These are phyloP conservation scores for Epichloe elymi DNA, from an alignment of 2,329 filamentous ascomycete genomes.

Conservation along the genomic window DNA sequence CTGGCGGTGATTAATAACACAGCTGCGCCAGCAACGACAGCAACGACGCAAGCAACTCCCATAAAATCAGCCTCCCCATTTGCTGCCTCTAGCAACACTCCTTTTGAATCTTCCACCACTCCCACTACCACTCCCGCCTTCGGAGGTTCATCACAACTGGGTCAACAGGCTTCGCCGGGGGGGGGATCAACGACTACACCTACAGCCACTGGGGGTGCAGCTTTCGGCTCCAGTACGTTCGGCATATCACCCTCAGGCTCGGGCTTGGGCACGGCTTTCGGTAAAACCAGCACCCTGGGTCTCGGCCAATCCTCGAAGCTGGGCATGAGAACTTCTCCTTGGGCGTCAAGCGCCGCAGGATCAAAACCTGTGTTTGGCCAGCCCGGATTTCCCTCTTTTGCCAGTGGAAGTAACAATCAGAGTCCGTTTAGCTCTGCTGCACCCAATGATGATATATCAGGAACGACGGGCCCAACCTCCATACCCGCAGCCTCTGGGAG, in stretches of 20 bases:
- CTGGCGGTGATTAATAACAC: conserved; percentile 38
- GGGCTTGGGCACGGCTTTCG: conserved; percentile 34
- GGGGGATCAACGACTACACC: conserved; percentile 24
- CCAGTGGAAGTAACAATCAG: conserved; percentile 19
- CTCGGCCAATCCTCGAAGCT: conserved; percentile 40
- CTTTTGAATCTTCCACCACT: conserved; percentile 29
- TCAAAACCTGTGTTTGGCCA: conserved; percentile 40
- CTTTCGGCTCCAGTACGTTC: conserved; percentile 35
- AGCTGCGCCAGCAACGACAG: conserved; percentile 16
- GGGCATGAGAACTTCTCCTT: conserved; percentile 39
- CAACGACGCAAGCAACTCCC: conserved; percentile 17
- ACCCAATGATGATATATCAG: background rate
- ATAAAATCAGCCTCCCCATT: conserved; percentile 20
- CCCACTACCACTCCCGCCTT: conserved; percentile 28
- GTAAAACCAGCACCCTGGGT: conserved; percentile 31
- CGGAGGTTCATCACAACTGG: conserved; percentile 34
- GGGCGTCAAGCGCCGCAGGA: conserved; percentile 25
- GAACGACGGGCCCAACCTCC: conserved; percentile 12
- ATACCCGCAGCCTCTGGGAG: conserved; percentile 26
- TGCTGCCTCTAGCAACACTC: conserved; percentile 16
- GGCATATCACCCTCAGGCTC: conserved; percentile 23
- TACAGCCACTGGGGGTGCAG: conserved; percentile 21
- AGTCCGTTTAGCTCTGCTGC: conserved; percentile 26
- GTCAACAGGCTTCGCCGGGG: conserved; percentile 41
- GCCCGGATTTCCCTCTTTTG: conserved; percentile 31